phyloP scores from a whole-genome alignment of 2,329 filamentous ascomycete genomes.

The Arthrobotrys iridis region DNA sequence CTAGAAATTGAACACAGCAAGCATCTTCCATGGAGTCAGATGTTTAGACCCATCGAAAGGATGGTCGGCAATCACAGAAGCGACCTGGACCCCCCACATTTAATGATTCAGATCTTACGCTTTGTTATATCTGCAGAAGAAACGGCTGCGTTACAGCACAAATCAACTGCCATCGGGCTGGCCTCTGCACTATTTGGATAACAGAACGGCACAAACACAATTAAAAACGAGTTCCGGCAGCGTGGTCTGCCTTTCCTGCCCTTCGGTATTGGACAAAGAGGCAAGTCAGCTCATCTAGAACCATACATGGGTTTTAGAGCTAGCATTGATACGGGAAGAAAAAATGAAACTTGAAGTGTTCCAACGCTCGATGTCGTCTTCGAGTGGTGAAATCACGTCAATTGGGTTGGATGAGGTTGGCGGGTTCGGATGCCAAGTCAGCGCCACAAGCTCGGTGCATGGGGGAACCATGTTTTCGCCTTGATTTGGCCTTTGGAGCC shows the following conservation, averaged over 20 bases:
- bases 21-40: neutral
- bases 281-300: neutral
- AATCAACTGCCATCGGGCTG: neutral
- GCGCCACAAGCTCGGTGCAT: constrained; percentile 13
- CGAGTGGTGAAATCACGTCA: constrained; percentile 27
- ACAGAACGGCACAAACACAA: neutral
- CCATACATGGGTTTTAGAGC: neutral
- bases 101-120: neutral
- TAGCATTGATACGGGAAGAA: neutral
- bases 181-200: neutral
- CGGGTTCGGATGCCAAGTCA: constrained; percentile 17
- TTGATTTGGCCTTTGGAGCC: neutral
- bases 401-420: constrained; percentile 28
- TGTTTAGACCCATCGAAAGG: neutral
- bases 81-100: constrained; percentile 2
- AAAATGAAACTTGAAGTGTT: constrained; percentile 32
- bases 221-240: neutral
- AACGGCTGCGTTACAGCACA: constrained; percentile 16
- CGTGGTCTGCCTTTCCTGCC: neutral
- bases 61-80: constrained; percentile 6
- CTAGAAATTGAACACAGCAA: neutral
- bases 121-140: constrained; percentile 6
- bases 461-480: neutral
- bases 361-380: constrained; percentile 28
- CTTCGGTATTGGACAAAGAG: neutral